Percentiles rank a stretch among this genome's conserved stretches.
phyloP scores from a whole-genome alignment of 805 yeast genomes.

The Cyberlindnera mycetangii region DNA sequence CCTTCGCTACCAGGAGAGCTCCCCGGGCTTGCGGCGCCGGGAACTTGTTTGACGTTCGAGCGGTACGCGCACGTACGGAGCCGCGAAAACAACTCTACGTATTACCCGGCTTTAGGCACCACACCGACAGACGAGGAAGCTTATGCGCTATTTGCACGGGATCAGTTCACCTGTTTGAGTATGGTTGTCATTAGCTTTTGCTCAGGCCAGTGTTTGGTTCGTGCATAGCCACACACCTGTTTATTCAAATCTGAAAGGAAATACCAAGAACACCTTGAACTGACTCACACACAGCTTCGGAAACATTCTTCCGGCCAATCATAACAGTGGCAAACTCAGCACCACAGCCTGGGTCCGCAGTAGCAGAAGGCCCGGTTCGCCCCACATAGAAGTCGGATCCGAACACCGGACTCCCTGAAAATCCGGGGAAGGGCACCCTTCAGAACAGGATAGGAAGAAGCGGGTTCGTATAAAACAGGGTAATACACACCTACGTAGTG shows the following conservation, averaged over 20 bases:
- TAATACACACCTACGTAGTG: no score
- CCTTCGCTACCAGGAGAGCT: slow-evolving; percentile 3
- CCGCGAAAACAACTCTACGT: background rate
- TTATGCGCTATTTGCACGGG: no score
- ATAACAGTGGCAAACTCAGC: slow-evolving; percentile 3
- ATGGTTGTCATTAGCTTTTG: no score
- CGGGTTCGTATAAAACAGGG: no score
- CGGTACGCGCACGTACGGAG: background rate
- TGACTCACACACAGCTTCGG: background rate
- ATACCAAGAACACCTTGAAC: no score
- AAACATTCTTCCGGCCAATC: slow-evolving; percentile 9
- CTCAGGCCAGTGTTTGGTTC: no score
- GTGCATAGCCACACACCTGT: no score
- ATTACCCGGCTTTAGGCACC: background rate
- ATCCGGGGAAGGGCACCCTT: slow-evolving; percentile 10
- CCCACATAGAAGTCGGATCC: slow-evolving; percentile 9
- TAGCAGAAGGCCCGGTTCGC: slow-evolving; percentile 1
- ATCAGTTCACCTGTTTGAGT: no score
- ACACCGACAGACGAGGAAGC: no score
- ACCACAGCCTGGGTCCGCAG: background rate
- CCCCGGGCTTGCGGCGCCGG: slow-evolving; percentile 10
- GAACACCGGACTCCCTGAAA: slow-evolving; percentile 8
- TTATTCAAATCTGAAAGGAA: no score
- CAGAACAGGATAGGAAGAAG: slow-evolving; percentile 3
- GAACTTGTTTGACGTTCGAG: background rate